These are phyloP conservation scores for Hypericum androsaemum DNA, from an alignment of 345 rosid species.

Conservation along the genomic window DNA sequence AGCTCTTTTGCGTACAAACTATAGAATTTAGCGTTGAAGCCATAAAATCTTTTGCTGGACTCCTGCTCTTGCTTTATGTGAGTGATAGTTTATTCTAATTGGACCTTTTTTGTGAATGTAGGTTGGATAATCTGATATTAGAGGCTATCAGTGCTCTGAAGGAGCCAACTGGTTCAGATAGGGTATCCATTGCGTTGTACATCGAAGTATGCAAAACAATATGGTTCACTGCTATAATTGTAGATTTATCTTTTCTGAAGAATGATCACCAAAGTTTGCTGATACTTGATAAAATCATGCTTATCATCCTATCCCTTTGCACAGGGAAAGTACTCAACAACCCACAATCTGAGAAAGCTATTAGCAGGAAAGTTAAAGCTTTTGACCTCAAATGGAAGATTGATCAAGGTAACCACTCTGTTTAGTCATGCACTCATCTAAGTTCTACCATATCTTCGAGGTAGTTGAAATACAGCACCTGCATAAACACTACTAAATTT, in stretches of 20 bases:
- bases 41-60: not conserved
- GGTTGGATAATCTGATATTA: conserved; percentile 69
- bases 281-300: too few species aligned
- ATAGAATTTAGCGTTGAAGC: too few species aligned
- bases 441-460: too few species aligned
- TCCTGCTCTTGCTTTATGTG: conserved; percentile 7
- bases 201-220: conserved; percentile 51
- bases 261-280: too few species aligned
- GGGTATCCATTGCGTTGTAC: conserved; percentile 60
- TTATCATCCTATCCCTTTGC: conserved; percentile 1
- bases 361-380: conserved; percentile 66
- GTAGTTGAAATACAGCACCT: not conserved
- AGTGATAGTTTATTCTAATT: conserved; percentile 11
- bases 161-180: conserved; percentile 76
- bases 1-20: too few species aligned
- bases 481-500: not conserved
- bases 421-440: not conserved
- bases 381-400: conserved; percentile 63
- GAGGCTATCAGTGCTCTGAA: conserved; percentile 77
- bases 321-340: conserved; percentile 67
- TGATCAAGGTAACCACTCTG: conserved; percentile 54
- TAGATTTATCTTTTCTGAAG: not conserved
- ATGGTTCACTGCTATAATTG: not conserved
- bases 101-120: conserved; percentile 22
- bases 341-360: conserved; percentile 63